Base-by-base conservation (phyloP, 345 rosid genomes). In the Gynandropsis gynandra region DNA sequence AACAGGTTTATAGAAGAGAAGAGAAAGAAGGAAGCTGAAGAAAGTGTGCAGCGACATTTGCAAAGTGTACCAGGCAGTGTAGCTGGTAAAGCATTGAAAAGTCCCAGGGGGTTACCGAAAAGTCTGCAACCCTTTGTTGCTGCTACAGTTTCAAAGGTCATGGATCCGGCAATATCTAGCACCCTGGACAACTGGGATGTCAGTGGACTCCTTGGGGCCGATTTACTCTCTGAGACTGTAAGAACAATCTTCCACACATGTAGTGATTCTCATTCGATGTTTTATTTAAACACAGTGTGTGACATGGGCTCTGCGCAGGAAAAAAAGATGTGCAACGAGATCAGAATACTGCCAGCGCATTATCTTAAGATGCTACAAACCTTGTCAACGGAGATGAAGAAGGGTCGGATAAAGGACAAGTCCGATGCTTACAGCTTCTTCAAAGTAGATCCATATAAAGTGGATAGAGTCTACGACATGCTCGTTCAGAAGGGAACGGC, bases 381-480 rank as follows among this genome's bases (percentile, higher is more conserved):
- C 15, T 64, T 92, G 69, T 76, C 89, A 10, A 56, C 43, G 17
- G 87, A 78, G 75, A 73, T 87, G 14, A 50, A 71, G 76, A 79
- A 66, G 50, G 95, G 95, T 52, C 76, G 61, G 37, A 56, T 92
- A 18, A 73, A 70, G 60, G 70, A 74, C 50, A 92, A 80, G 72
- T 67, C 92, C 4, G 98, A 87, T 64, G 96, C 98, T 10, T 75
- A 87, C 72, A 63, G 54, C 63, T 73, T 84, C 60, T 82, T 90
- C 72, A 79, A 74, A 65, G 88, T 92, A 56, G 93, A 87, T 10
- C 72, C 83, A 13, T 66, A 78, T 66, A 87, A 92, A 76, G 82
- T 80, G 29, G 95, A 87, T 63, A 76, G 59, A 65, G 79, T 85
- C 14, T 92, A 87, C 64, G 96, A 92, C 57, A 79, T 92, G 79